phyloP scores from a whole-genome alignment of 345 rosid species.

The Psidium friedrichsthalianum region DNA sequence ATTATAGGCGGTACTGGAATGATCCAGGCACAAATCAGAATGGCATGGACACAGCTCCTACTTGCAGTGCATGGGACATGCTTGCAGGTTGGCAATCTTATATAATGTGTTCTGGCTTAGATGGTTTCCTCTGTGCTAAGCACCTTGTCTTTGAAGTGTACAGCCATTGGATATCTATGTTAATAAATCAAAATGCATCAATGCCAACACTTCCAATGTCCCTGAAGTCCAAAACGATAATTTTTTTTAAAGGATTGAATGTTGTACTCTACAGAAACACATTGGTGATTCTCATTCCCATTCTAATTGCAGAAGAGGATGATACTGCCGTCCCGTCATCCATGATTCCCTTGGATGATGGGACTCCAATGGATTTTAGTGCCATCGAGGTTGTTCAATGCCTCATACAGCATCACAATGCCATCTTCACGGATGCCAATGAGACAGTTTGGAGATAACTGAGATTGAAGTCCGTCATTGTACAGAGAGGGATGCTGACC shows the following conservation, averaged over 20 bases:
- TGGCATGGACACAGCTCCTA: constrained; percentile 28
- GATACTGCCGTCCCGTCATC: constrained; percentile 59
- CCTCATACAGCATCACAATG: constrained; percentile 82
- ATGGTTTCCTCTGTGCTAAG: neutral
- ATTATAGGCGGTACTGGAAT: constrained; percentile 62
- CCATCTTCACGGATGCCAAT: constrained; percentile 77
- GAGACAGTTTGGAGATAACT: constrained; percentile 62
- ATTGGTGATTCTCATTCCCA: neutral
- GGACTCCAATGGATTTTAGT: constrained; percentile 50
- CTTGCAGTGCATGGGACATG: constrained; percentile 68
- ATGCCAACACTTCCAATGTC: neutral
- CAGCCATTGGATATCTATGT: neutral
- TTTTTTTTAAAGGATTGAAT: neutral
- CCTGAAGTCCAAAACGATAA: neutral
- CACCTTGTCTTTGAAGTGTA: neutral
- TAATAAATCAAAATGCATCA: neutral
- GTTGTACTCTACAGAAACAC: neutral
- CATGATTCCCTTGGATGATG: constrained; percentile 73
- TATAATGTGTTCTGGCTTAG: neutral
- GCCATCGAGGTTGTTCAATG: constrained; percentile 80
- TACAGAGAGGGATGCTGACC: neutral
- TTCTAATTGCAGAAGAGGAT: constrained; percentile 53
- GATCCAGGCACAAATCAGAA: constrained; percentile 37
- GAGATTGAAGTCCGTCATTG: neutral
- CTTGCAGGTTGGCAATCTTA: constrained; percentile 51